Conservation (phyloP, 2,329 filamentous ascomycete species). For the Dendryphion nanum region DNA sequence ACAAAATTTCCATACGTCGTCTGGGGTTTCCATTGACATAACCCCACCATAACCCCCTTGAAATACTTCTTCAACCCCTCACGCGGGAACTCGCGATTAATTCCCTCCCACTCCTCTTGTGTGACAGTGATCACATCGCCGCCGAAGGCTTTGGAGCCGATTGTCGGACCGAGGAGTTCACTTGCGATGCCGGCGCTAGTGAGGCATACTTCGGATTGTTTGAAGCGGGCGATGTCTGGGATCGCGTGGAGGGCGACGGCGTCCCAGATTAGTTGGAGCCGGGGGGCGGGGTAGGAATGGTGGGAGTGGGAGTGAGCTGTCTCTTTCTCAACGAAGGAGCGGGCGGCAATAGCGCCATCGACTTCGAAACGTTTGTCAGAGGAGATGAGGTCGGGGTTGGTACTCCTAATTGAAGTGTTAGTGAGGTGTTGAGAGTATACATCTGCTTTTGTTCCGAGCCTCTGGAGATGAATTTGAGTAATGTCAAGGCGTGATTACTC, state of each 20-base stretch:
- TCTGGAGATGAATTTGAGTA: too few species aligned
- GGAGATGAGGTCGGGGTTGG: constrained; percentile 31
- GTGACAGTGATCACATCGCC: constrained; percentile 39
- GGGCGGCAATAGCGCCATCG: constrained; percentile 48
- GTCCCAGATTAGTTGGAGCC: constrained; percentile 51
- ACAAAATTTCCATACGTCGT: constrained; percentile 41
- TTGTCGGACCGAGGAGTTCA: constrained; percentile 6
- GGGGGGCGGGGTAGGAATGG: constrained; percentile 4
- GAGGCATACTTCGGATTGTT: constrained; percentile 10
- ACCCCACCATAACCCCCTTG: constrained; percentile 40
- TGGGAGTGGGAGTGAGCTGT: too few species aligned
- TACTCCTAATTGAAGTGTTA: too few species aligned
- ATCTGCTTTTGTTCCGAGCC: too few species aligned
- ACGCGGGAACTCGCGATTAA: constrained; percentile 38
- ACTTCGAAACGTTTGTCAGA: constrained; percentile 52
- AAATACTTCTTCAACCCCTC: constrained; percentile 33
- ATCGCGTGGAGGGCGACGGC: constrained; percentile 48
- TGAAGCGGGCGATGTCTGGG: constrained; percentile 9
- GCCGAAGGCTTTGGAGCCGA: constrained; percentile 26
- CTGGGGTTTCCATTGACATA: constrained; percentile 43
- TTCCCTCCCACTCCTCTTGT: constrained; percentile 32
- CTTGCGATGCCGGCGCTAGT: constrained; percentile 3
- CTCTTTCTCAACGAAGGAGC: constrained; percentile 30
- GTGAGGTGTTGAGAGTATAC: too few species aligned
- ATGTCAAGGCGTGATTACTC: too few species aligned